phyloP scores from a whole-genome alignment of 1,284 basidiomycete species.

The Erythrobasidium hasegawianum region DNA sequence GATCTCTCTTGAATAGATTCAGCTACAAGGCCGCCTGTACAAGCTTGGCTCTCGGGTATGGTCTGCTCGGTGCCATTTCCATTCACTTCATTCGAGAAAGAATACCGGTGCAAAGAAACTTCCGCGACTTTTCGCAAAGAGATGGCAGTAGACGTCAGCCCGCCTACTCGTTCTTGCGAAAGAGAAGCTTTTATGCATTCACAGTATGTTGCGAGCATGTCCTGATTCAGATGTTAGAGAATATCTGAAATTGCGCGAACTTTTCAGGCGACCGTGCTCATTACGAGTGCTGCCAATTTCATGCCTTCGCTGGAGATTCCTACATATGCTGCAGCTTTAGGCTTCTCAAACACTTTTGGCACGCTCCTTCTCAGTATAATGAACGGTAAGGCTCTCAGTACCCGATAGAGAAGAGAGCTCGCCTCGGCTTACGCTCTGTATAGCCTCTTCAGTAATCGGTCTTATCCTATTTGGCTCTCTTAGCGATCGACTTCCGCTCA shows the following conservation, averaged over 20 bases:
- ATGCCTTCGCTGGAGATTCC: conserved; percentile 50
- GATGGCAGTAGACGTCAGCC: background rate
- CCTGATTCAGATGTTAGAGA: too few species aligned
- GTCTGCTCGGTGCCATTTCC: conserved; percentile 42
- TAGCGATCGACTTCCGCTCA: conserved; percentile 46
- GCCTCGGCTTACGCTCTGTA: too few species aligned
- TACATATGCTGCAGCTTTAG: conserved; percentile 47
- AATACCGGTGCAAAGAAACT: conserved; percentile 43
- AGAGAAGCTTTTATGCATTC: conserved; percentile 45
- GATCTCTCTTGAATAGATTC: conserved; percentile 46
- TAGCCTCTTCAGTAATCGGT: conserved; percentile 48
- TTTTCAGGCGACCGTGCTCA: conserved; percentile 43
- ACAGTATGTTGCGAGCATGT: conserved; percentile 16
- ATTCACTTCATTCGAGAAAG: conserved; percentile 48
- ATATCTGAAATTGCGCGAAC: too few species aligned
- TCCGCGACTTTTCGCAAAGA: background rate
- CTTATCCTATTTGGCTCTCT: conserved; percentile 48
- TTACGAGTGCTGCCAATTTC: conserved; percentile 49
- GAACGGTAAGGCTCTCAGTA: conserved; percentile 45
- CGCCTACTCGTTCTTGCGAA: conserved; percentile 44
- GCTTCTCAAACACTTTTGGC: conserved; percentile 45
- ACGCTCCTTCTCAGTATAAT: conserved; percentile 49
- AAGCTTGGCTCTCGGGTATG: conserved; percentile 46
- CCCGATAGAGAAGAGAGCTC: background rate
- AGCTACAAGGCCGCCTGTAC: conserved; percentile 50